Percentiles rank a stretch among this genome's conserved stretches.
phyloP scores from a whole-genome alignment of 2,329 filamentous ascomycete genomes.

The Claviceps monticola region DNA sequence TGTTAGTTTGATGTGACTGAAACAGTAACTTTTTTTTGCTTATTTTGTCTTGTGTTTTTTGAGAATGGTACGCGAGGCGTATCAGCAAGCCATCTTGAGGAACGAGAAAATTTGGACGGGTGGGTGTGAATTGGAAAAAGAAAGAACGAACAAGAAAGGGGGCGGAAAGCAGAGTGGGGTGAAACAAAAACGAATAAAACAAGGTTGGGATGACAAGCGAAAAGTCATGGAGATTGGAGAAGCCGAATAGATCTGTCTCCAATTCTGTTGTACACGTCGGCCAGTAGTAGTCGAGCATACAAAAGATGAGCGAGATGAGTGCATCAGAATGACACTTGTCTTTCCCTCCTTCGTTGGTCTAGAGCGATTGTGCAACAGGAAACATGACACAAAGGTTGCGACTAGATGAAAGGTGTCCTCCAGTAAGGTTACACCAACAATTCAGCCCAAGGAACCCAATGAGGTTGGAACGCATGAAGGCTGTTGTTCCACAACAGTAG shows the following conservation, averaged over 20 bases:
- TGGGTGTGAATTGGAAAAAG: background rate
- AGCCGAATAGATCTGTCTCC: background rate
- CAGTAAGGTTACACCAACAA: background rate
- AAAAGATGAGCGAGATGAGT: background rate
- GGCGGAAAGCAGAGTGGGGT: too few species aligned
- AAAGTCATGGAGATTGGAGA: background rate
- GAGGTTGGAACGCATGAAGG: background rate
- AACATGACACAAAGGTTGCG: background rate
- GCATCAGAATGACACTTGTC: slow-evolving; percentile 2
- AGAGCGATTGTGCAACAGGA: slow-evolving; percentile 1
- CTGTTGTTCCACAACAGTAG: background rate
- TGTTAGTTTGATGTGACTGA: slow-evolving; percentile 12
- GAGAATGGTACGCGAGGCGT: background rate
- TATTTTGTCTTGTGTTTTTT: background rate
- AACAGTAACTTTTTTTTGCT: background rate
- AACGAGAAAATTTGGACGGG: background rate
- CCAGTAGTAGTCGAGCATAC: background rate
- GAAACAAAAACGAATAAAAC: background rate
- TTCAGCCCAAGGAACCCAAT: slow-evolving; percentile 1
- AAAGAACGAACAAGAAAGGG: background rate
- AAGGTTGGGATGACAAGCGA: background rate
- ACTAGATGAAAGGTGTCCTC: background rate
- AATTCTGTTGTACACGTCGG: background rate
- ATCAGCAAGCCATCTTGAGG: background rate
- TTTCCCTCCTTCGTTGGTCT: background rate